Evolutionary conservation across 169 alveolate genomes (phyloP).

Genomic region (Cryptosporidium muris): DNA sequence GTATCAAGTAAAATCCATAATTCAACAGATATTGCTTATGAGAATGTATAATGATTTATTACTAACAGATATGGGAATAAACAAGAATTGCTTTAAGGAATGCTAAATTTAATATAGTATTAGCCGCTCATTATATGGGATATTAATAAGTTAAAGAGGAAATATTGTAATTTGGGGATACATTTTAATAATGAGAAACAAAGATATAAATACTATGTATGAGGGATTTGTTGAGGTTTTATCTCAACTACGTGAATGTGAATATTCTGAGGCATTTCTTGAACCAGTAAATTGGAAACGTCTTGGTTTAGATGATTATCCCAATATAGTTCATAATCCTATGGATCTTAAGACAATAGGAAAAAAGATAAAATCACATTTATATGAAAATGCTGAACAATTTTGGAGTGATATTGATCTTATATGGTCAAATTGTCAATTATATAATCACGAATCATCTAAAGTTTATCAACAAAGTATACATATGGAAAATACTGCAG

Average conservation of each 20-base stretch:
- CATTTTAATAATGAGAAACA: too few relatives aligned
- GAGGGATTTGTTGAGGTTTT: not conserved
- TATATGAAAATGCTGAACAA: slow-evolving; percentile 66
- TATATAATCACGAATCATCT: slow-evolving; percentile 67
- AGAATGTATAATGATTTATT: too few relatives aligned
- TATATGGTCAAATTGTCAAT: slow-evolving; percentile 61
- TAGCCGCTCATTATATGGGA: too few relatives aligned
- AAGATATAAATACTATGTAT: too few relatives aligned
- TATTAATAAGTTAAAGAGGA: too few relatives aligned
- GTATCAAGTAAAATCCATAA: too few relatives aligned
- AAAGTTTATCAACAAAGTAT: slow-evolving; percentile 63
- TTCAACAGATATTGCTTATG: too few relatives aligned
- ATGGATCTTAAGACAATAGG: slow-evolving; percentile 76
- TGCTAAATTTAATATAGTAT: too few relatives aligned
- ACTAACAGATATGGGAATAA: too few relatives aligned
- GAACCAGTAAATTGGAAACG: slow-evolving; percentile 75
- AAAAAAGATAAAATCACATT: slow-evolving; percentile 64
- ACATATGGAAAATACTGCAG: slow-evolving; percentile 9
- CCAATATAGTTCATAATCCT: slow-evolving; percentile 72
- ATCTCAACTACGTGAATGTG: slow-evolving; percentile 10
- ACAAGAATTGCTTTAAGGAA: too few relatives aligned
- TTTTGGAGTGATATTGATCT: slow-evolving; percentile 69
- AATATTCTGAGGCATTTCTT: slow-evolving; percentile 70
- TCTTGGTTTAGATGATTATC: slow-evolving; percentile 75
- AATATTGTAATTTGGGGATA: too few relatives aligned